Evolutionary conservation across 2,329 filamentous ascomycete species (phyloP).

Genomic region (Claviceps sp.): DNA sequence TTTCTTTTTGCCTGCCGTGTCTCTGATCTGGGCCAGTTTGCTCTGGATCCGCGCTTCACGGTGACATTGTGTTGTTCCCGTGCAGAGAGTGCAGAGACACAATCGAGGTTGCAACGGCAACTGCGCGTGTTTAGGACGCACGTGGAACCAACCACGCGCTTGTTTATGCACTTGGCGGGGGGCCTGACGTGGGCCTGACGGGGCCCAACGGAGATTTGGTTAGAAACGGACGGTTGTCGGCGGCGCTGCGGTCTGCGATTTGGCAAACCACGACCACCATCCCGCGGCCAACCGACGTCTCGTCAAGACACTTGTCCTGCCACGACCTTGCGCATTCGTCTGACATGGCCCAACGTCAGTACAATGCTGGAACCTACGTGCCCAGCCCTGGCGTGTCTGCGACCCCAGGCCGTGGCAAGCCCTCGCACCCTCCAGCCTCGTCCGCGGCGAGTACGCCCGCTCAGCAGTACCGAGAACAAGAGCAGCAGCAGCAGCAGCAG

Average conservation of each 20-base stretch:
- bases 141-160: too few species aligned
- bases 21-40: too few species aligned
- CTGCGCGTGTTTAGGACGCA: too few species aligned
- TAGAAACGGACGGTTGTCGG: background rate
- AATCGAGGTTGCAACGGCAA: too few species aligned
- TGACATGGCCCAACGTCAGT: constrained; percentile 11
- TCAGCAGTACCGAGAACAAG: constrained; percentile 6
- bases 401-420: constrained; percentile 6
- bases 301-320: constrained; percentile 2
- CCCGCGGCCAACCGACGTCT: constrained; percentile 22
- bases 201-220: too few species aligned
- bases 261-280: constrained; percentile 8
- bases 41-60: too few species aligned
- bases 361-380: constrained; percentile 8
- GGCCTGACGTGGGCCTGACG: too few species aligned
- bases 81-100: too few species aligned
- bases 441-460: constrained; percentile 3
- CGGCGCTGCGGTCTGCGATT: background rate
- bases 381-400: constrained; percentile 10
- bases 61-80: too few species aligned
- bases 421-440: constrained; percentile 3
- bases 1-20: too few species aligned
- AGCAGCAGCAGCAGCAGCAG: constrained; percentile 7
- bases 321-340: constrained; percentile 4
- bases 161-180: too few species aligned